Conservation (phyloP, 345 rosid species). For the Sonneratia alba region DNA sequence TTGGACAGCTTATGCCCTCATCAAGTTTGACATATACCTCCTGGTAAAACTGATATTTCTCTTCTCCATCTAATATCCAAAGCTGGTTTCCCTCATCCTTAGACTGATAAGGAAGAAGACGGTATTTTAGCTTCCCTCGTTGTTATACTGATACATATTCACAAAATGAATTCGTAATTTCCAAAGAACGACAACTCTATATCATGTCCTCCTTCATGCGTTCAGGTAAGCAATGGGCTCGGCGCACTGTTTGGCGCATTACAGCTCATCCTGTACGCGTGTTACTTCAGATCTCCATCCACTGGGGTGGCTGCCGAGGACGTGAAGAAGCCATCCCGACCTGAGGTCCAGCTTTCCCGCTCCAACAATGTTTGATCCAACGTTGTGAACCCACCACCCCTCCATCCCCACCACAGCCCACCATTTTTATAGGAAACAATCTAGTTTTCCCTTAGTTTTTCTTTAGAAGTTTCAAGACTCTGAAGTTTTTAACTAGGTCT, state of each 20-base stretch:
- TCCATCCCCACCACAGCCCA: neutral
- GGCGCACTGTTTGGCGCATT: conserved; percentile 29
- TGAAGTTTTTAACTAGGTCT: neutral
- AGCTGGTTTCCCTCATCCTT: neutral
- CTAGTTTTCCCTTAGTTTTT: neutral
- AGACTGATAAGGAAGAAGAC: neutral
- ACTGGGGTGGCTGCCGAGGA: conserved; percentile 4
- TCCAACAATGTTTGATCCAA: neutral
- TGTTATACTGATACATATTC: neutral
- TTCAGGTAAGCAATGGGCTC: conserved; percentile 51
- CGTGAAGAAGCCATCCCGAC: conserved; percentile 15
- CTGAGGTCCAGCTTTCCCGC: conserved; percentile 25
- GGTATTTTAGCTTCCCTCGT: neutral
- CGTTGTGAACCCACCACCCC: neutral
- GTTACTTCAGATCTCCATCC: conserved; percentile 27
- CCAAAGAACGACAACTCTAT: neutral
- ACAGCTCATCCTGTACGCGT: conserved; percentile 33
- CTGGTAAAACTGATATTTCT: conserved; percentile 17
- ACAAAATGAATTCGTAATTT: too few relatives aligned
- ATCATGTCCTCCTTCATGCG: neutral
- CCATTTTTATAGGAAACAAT: neutral
- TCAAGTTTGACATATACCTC: conserved; percentile 27
- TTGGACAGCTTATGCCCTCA: conserved; percentile 35
- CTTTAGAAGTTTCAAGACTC: neutral
- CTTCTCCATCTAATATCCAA: neutral